Evolutionary conservation across 2,329 filamentous ascomycete genomes (phyloP), one percentile per base, ranked within the genome.

Genomic region (Colletotrichum neosansevieriae): DNA sequence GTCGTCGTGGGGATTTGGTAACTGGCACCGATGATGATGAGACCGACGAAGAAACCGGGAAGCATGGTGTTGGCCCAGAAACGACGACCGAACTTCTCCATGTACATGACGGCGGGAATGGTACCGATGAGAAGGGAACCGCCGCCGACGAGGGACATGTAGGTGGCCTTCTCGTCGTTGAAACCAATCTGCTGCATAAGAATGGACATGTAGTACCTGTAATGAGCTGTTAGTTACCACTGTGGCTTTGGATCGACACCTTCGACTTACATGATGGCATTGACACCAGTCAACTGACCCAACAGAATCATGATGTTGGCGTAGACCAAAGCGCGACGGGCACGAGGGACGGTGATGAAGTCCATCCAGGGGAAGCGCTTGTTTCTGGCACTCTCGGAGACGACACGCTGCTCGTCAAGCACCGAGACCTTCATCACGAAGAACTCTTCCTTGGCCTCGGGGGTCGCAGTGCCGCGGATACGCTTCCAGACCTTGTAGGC

Each of bases 41-140:
- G 82, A 15, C 91, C 91, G 50, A 92, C 75, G 73, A 93, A 91
- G 83, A 92, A 93, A 0, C 90, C 89, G 0, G 90, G 90, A 45
- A 93, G 80, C 87, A 91, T 93, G 4, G 84, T 84, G 70, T 89
- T 91, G 36, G 90, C 91, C 91, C 91, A 93, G 84, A 92, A 92
- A 4, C 91, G 88, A 21, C 91, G 88, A 12, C 91, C 91, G 56
- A 89, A 92, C 3, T 83, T 86, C 74, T 93, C 91, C 91, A 93
- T 93, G 71, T 87, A 86, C 75, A 92, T 84, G 63, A 91, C 88
- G 0, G 89, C 90, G 0, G 90, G 90, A 38, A 92, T 89, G 0
- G 89, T 90, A 21, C 90, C 90, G 15, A 93, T 73, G 0, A 93
- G 83, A 0, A 93, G 83, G 0, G 90, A 81, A 4, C 89, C 90